Evolutionary conservation across 2,329 filamentous ascomycete species (phyloP).

Genomic region (Boeremia exigua): DNA sequence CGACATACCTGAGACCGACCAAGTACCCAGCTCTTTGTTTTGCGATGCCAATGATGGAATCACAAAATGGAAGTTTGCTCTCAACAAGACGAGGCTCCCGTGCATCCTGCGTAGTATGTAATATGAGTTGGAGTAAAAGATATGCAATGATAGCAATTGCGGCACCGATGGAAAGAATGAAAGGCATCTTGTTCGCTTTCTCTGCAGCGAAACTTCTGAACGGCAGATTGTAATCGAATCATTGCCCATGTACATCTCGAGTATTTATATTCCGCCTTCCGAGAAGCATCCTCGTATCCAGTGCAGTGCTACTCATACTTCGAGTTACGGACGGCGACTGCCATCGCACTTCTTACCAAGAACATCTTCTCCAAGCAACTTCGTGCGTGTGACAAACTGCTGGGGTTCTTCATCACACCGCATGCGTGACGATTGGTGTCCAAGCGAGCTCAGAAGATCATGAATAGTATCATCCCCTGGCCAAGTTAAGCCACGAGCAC

Average conservation of each 20-base stretch:
- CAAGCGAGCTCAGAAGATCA: slow-evolving; percentile 5
- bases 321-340: slow-evolving; percentile 9
- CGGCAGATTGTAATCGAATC: background rate
- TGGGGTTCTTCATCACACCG: background rate
- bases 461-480: background rate
- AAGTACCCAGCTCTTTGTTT: slow-evolving; percentile 2
- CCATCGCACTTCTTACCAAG: background rate
- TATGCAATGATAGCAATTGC: background rate
- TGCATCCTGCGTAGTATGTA: background rate
- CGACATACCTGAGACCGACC: background rate
- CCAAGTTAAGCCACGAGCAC: background rate
- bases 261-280: background rate
- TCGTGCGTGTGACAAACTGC: background rate
- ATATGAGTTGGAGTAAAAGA: background rate
- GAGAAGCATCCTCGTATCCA: background rate
- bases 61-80: slow-evolving; percentile 2
- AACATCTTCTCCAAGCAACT: background rate
- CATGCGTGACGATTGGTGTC: slow-evolving; percentile 10
- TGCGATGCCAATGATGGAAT: slow-evolving; percentile 1
- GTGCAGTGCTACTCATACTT: background rate
- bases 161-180: background rate
- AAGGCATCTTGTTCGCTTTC: background rate
- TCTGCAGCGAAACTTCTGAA: background rate
- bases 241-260: background rate
- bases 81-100: slow-evolving; percentile 4